Percentiles rank a stretch among this genome's conserved stretches.
Evolutionary conservation across 2,329 filamentous ascomycete species (phyloP).

Genomic region (Pyricularia sp.): DNA sequence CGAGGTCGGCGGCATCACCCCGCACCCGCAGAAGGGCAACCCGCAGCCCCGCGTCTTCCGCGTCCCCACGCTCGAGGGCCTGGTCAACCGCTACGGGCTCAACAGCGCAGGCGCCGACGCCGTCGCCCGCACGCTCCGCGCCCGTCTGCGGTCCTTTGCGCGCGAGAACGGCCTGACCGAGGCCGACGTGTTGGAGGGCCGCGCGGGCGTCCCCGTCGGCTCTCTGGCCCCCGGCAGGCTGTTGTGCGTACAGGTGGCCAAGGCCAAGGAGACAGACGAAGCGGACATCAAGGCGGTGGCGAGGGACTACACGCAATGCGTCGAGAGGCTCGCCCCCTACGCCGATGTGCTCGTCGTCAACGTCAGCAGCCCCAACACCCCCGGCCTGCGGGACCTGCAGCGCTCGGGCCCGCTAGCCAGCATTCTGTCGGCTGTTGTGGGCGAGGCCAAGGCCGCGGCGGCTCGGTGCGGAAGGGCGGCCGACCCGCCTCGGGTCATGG

Average conservation of each 20-base stretch:
- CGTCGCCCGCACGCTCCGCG: constrained; percentile 69
- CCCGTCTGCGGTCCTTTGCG: constrained; percentile 71
- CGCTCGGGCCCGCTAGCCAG: constrained; percentile 72
- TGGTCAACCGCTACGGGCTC: constrained; percentile 94
- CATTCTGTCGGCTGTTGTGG: constrained; percentile 74
- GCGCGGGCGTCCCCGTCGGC: constrained; percentile 65
- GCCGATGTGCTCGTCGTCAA: constrained; percentile 97
- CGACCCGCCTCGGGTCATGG: constrained; percentile 77
- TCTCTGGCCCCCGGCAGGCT: constrained; percentile 67
- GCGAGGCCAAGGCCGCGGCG: constrained; percentile 59
- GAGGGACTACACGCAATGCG: constrained; percentile 82
- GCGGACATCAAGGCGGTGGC: constrained; percentile 73
- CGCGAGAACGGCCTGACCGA: constrained; percentile 62
- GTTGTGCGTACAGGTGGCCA: constrained; percentile 86
- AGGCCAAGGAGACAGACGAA: constrained; percentile 91
- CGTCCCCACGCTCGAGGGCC: constrained; percentile 68
- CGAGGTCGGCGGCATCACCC: constrained; percentile 86
- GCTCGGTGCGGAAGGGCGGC: constrained; percentile 34
- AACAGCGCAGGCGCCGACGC: constrained; percentile 86
- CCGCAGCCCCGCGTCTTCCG: constrained; percentile 82
- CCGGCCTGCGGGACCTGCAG: constrained; percentile 80
- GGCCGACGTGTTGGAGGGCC: constrained; percentile 66
- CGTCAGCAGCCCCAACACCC: constrained; percentile 93
- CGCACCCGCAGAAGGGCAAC: constrained; percentile 81
- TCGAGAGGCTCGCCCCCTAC: constrained; percentile 72